phyloP scores from a whole-genome alignment of 1,284 basidiomycete genomes.

The Trichosporon ovoides region DNA sequence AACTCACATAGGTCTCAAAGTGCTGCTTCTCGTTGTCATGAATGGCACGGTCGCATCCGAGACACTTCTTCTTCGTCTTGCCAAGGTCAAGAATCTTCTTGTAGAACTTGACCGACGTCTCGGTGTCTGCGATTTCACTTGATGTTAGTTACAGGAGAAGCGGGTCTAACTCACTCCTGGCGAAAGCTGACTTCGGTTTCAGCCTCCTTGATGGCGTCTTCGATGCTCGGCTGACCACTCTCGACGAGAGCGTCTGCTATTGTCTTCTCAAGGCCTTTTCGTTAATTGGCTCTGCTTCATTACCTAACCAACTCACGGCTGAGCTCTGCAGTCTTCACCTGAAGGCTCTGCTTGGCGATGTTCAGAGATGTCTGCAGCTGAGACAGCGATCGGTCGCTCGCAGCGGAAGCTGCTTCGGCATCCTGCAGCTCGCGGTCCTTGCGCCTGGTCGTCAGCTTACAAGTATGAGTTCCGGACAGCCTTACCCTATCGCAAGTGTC shows the following conservation, averaged over 20 bases:
- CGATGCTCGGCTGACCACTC: constrained; percentile 48
- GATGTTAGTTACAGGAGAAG: neutral
- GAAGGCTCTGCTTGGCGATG: constrained; percentile 59
- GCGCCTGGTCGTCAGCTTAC: constrained; percentile 51
- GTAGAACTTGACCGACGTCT: constrained; percentile 53
- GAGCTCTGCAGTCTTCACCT: constrained; percentile 60
- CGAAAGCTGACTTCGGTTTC: constrained; percentile 56
- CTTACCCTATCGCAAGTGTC: constrained; percentile 58
- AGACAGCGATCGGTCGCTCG: constrained; percentile 58
- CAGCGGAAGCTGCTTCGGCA: constrained; percentile 55
- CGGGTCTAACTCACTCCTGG: constrained; percentile 55
- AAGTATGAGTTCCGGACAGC: constrained; percentile 11
- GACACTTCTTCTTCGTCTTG: constrained; percentile 63
- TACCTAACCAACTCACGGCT: constrained; percentile 52
- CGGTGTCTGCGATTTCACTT: constrained; percentile 20
- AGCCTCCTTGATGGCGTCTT: constrained; percentile 59
- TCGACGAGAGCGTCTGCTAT: constrained; percentile 54
- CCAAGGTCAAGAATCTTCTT: constrained; percentile 60
- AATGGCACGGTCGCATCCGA: constrained; percentile 69
- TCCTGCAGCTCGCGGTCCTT: constrained; percentile 62
- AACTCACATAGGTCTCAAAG: constrained; percentile 64
- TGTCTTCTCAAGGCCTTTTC: constrained; percentile 57
- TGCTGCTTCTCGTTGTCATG: constrained; percentile 58
- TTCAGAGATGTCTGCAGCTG: constrained; percentile 60
- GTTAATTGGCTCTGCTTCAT: neutral